Evolutionary conservation across 306 rosid genomes (phyloP).

Genomic region (Rosa chinensis): DNA sequence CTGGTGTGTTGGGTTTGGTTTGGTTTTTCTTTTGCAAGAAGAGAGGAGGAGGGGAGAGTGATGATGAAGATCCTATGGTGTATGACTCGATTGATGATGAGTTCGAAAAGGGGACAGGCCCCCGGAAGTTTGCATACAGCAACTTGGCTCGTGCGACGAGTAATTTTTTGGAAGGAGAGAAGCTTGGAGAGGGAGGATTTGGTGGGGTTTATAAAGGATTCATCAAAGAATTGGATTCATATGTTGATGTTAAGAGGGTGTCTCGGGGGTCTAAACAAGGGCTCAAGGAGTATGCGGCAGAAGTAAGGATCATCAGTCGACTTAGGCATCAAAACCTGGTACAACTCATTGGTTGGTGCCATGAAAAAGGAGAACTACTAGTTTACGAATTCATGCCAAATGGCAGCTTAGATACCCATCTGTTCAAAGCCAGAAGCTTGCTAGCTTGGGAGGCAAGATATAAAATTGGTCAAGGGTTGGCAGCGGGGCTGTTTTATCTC

Average conservation of each 20-base stretch:
- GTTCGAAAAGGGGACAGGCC: slow-evolving; percentile 1
- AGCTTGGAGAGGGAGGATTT: slow-evolving; percentile 15
- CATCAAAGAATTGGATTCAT: no score
- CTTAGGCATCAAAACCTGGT: no score
- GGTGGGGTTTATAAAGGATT: no score
- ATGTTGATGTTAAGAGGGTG: no score
- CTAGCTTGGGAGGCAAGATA: slow-evolving; percentile 32
- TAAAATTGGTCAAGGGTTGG: slow-evolving; percentile 27
- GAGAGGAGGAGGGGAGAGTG: background rate
- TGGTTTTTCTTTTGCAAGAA: slow-evolving; percentile 15
- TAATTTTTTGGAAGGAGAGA: background rate
- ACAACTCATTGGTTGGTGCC: no score
- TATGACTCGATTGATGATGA: slow-evolving; percentile 22
- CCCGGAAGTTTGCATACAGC: background rate
- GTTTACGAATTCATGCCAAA: no score
- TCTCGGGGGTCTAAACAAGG: no score
- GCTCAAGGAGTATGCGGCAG: no score
- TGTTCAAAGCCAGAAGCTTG: slow-evolving; percentile 12
- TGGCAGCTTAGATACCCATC: no score
- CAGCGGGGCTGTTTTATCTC: slow-evolving; percentile 30
- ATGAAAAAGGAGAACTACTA: no score
- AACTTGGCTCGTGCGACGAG: background rate
- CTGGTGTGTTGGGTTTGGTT: background rate
- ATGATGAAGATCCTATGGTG: slow-evolving; percentile 11
- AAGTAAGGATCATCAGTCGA: no score